phyloP scores from a whole-genome alignment of 2,329 filamentous ascomycete species.

The Colletotrichum liriopes region DNA sequence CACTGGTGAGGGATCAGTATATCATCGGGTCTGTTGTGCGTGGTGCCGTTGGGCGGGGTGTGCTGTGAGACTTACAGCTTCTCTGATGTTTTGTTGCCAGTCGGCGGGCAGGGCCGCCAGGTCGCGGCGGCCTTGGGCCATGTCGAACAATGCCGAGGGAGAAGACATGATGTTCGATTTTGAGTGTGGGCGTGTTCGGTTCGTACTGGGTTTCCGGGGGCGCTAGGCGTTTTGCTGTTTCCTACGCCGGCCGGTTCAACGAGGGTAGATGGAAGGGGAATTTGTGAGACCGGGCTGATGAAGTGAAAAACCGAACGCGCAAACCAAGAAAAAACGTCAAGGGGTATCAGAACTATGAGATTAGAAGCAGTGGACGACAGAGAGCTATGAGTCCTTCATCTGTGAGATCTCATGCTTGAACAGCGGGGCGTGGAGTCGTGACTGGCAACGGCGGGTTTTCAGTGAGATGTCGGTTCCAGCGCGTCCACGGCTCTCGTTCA shows the following conservation, averaged over 20 bases:
- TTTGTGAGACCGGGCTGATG: constrained; percentile 11
- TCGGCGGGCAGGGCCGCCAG: constrained; percentile 40
- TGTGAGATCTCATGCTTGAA: constrained; percentile 27
- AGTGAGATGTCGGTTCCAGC: constrained; percentile 22
- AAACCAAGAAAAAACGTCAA: constrained; percentile 4
- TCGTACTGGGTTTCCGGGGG: neutral
- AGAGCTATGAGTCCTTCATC: neutral
- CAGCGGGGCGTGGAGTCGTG: neutral
- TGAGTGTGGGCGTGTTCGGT: neutral
- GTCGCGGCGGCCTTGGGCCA: constrained; percentile 42
- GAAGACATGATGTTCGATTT: constrained; percentile 32
- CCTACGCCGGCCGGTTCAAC: neutral
- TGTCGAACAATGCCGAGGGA: constrained; percentile 40
- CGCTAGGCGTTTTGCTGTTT: neutral
- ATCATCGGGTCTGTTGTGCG: neutral
- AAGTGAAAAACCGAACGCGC: neutral
- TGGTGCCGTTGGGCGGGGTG: neutral
- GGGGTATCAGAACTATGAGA: constrained; percentile 20
- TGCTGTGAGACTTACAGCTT: constrained; percentile 33
- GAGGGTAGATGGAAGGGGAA: constrained; percentile 1
- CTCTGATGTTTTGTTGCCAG: constrained; percentile 45
- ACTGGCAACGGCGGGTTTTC: constrained; percentile 2
- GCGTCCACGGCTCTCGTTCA: constrained; percentile 18
- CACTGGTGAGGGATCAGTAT: constrained; percentile 70
- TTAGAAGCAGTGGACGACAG: neutral